phyloP scores from a whole-genome alignment of 2,329 filamentous ascomycete species.

The Hymenoscyphus salicellus region DNA sequence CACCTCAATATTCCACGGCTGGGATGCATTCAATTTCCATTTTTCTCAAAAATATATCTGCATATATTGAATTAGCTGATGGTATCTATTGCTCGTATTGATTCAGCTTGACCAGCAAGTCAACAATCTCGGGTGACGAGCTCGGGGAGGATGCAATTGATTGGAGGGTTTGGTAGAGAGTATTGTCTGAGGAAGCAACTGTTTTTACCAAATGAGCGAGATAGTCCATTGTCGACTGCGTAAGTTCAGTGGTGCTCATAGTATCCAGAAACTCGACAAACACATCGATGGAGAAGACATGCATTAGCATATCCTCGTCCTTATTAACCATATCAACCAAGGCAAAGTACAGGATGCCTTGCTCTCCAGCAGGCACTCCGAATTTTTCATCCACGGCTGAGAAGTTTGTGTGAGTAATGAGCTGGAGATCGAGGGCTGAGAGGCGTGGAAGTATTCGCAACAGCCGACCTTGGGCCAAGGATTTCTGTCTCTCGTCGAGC shows the following conservation, averaged over 20 bases:
- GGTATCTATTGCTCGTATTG: constrained; percentile 12
- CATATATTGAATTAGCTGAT: background rate
- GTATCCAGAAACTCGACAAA: constrained; percentile 34
- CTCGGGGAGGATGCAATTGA: constrained; percentile 27
- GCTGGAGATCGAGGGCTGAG: constrained; percentile 31
- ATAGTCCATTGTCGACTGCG: constrained; percentile 29
- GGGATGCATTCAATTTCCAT: background rate
- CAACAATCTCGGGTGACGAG: constrained; percentile 31
- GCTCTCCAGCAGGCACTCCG: constrained; percentile 15
- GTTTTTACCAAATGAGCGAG: constrained; percentile 29
- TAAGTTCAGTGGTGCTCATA: constrained; percentile 33
- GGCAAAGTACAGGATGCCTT: constrained; percentile 35
- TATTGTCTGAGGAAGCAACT: constrained; percentile 27
- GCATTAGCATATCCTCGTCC: constrained; percentile 37
- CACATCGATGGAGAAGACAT: constrained; percentile 35
- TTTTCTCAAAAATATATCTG: background rate
- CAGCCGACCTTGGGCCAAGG: constrained; percentile 36
- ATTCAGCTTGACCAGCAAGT: constrained; percentile 28
- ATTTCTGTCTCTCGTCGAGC: constrained; percentile 35
- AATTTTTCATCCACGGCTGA: constrained; percentile 31
- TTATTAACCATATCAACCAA: constrained; percentile 35
- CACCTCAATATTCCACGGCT: background rate
- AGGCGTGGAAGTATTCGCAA: constrained; percentile 35
- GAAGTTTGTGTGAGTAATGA: constrained; percentile 29
- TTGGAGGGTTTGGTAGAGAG: constrained; percentile 32